These are phyloP conservation scores for Stagonosporopsis vannaccii DNA, from an alignment of 2,329 filamentous ascomycete species.

Conservation along the genomic window DNA sequence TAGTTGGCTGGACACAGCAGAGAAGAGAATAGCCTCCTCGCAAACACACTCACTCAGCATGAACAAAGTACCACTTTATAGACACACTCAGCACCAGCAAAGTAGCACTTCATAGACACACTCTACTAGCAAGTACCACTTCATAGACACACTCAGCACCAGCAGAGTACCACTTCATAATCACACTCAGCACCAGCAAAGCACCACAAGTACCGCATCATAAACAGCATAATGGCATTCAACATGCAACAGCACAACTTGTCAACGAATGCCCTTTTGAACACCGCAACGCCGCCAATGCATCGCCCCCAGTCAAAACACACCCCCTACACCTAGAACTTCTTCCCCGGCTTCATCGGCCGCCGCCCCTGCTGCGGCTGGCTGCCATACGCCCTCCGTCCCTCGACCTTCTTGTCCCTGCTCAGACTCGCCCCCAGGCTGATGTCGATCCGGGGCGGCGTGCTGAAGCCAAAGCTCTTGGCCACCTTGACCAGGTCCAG, in stretches of 20 bases:
- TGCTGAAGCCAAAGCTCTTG: constrained; percentile 81
- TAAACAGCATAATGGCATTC: neutral
- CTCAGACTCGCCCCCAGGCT: constrained; percentile 78
- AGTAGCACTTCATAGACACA: no score
- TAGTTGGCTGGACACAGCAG: no score
- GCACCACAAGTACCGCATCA: neutral
- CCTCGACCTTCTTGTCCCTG: constrained; percentile 70
- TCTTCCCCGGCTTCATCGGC: constrained; percentile 58
- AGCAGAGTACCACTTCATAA: no score
- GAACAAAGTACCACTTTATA: no score
- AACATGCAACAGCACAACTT: neutral
- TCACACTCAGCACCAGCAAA: no score
- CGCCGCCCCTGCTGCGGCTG: constrained; percentile 71
- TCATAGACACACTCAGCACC: no score
- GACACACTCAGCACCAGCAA: no score
- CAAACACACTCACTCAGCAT: no score
- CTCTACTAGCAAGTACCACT: no score
- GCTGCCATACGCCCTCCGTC: constrained; percentile 76
- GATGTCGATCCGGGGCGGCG: constrained; percentile 81
- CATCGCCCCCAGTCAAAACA: neutral
- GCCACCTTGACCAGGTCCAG: constrained; percentile 84
- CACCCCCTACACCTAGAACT: constrained; percentile 20
- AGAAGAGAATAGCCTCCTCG: no score
- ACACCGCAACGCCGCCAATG: constrained; percentile 27
- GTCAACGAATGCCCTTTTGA: neutral